Evolutionary conservation across 1,284 basidiomycete species (phyloP).

Genomic region (Trametes sp.): DNA sequence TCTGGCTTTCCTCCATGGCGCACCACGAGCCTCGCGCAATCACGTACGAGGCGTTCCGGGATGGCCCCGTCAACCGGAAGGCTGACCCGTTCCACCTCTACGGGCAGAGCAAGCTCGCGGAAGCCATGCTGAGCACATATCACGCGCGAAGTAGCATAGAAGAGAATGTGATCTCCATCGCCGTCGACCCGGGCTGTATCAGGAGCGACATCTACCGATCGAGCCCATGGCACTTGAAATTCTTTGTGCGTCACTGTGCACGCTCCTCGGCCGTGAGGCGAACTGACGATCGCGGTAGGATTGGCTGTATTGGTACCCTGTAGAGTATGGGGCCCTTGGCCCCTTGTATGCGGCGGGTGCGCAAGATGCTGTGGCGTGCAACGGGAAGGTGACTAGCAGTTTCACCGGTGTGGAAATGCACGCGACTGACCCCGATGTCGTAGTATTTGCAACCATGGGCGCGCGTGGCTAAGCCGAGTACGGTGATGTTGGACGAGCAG

Average conservation of each 20-base stretch:
- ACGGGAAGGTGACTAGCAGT: conserved; percentile 33
- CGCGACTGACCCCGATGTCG: background rate
- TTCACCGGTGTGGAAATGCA: background rate
- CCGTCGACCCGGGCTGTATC: conserved; percentile 28
- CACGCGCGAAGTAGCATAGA: conserved; percentile 14
- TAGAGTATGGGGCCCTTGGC: conserved; percentile 21
- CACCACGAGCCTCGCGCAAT: conserved; percentile 9
- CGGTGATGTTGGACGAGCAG: conserved; percentile 42
- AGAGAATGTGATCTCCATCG: conserved; percentile 25
- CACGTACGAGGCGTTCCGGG: conserved; percentile 23
- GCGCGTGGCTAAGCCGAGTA: conserved; percentile 40
- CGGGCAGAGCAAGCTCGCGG: conserved; percentile 28
- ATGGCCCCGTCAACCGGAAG: conserved; percentile 12
- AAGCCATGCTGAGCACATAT: conserved; percentile 15
- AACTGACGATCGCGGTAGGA: background rate
- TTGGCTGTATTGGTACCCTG: conserved; percentile 9
- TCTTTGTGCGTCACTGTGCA: background rate
- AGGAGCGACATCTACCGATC: conserved; percentile 20
- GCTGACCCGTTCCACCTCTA: conserved; percentile 16
- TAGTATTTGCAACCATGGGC: conserved; percentile 59
- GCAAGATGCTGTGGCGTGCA: conserved; percentile 29
- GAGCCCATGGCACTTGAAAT: background rate
- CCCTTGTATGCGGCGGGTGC: conserved; percentile 31
- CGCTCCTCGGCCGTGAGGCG: background rate
- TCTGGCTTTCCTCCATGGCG: conserved; percentile 24